These are phyloP conservation scores for Botrytis pseudocinerea DNA, from an alignment of 2,329 filamentous ascomycete species.

Conservation along the genomic window DNA sequence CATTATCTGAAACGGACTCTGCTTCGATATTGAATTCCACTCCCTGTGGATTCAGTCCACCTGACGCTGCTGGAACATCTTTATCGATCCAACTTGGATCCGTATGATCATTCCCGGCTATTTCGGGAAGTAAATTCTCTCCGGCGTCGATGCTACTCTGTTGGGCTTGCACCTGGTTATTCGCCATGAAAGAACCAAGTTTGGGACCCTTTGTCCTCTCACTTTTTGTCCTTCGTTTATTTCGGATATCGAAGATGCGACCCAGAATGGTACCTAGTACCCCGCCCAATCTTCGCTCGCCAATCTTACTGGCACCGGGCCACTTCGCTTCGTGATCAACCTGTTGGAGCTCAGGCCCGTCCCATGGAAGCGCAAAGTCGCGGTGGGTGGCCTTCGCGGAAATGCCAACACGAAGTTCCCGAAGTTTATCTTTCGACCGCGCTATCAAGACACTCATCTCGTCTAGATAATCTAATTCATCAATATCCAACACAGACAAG, in stretches of 20 bases:
- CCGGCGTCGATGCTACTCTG: neutral
- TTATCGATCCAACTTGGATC: constrained; percentile 9
- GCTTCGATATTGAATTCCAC: constrained; percentile 30
- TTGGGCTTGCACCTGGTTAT: neutral
- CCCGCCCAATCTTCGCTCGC: constrained; percentile 65
- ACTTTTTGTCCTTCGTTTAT: constrained; percentile 35
- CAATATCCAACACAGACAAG: constrained; percentile 76
- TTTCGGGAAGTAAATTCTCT: neutral
- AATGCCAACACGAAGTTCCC: constrained; percentile 74
- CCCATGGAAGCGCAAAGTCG: constrained; percentile 63
- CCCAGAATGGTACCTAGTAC: constrained; percentile 69
- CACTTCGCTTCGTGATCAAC: constrained; percentile 59
- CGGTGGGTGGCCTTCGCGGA: constrained; percentile 50
- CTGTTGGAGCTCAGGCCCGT: constrained; percentile 61
- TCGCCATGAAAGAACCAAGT: neutral
- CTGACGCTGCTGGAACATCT: constrained; percentile 25
- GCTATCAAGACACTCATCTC: constrained; percentile 79
- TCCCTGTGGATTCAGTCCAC: constrained; percentile 27
- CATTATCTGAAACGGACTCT: constrained; percentile 18
- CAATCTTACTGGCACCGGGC: constrained; percentile 57
- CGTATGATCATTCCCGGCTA: neutral
- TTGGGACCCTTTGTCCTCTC: constrained; percentile 32
- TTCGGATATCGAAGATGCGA: constrained; percentile 61
- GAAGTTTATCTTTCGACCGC: constrained; percentile 63
- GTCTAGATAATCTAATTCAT: constrained; percentile 79